Evolutionary conservation across 306 rosid species (phyloP).

Genomic region (Castanea mollissima): DNA sequence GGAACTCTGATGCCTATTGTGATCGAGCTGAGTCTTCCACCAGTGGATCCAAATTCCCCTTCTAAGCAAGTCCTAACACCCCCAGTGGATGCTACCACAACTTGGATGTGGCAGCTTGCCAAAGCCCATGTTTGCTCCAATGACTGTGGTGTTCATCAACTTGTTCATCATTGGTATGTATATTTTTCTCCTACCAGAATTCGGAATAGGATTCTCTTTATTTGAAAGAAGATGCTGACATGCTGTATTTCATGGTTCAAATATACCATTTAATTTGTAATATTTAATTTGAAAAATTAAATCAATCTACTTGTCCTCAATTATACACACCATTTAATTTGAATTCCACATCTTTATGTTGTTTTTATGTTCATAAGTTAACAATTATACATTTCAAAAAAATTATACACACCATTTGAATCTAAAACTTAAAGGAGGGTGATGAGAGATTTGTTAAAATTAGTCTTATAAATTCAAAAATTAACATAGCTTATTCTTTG

Average conservation of each 20-base stretch:
- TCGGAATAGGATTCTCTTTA: background rate
- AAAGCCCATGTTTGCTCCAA: conserved; percentile 49
- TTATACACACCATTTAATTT: too few species aligned
- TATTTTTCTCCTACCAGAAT: too few species aligned
- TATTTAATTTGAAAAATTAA: too few species aligned
- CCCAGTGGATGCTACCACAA: conserved; percentile 36
- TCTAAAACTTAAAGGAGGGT: too few species aligned
- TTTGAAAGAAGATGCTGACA: too few species aligned
- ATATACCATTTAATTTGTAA: too few species aligned
- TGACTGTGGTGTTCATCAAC: conserved; percentile 36
- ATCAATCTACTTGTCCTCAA: too few species aligned
- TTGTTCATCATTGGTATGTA: conserved; percentile 42
- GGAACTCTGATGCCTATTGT: conserved; percentile 45
- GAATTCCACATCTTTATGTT: too few species aligned
- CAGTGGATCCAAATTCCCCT: conserved; percentile 17
- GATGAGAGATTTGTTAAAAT: background rate
- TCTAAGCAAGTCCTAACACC: conserved; percentile 32
- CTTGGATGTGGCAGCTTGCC: conserved; percentile 38
- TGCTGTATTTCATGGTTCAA: background rate
- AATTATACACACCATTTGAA: too few species aligned
- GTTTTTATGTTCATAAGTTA: too few species aligned
- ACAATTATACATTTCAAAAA: too few species aligned
- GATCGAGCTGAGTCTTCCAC: conserved; percentile 43
- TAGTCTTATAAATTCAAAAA: background rate
- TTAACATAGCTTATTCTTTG: too few species aligned